Evolutionary conservation across 306 rosid genomes (phyloP).

Genomic region (Luffa acutangula): DNA sequence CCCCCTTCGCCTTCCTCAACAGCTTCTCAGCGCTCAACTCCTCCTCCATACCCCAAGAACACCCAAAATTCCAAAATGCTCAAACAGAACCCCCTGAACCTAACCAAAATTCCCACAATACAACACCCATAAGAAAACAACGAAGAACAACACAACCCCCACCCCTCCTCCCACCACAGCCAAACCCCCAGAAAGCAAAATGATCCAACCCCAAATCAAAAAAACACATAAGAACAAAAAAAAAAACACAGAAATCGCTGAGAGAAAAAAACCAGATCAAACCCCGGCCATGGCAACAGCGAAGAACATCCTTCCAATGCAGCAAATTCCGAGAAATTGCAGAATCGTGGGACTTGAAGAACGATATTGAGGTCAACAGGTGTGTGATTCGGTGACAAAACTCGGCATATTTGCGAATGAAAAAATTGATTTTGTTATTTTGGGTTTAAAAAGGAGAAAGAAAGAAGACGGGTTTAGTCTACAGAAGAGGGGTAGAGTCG

Average conservation of each 20-base stretch:
- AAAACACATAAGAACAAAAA: background rate
- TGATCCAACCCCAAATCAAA: background rate
- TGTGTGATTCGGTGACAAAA: conserved; percentile 14
- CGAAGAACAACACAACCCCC: background rate
- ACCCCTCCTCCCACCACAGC: background rate
- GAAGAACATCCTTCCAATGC: conserved; percentile 47
- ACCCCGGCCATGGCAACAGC: background rate
- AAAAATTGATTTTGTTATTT: background rate
- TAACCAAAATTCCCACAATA: conserved; percentile 3
- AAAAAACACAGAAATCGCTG: background rate
- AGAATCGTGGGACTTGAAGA: conserved; percentile 12
- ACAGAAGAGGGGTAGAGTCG: background rate
- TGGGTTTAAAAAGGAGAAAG: background rate
- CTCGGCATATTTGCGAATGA: background rate
- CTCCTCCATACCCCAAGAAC: conserved; percentile 43
- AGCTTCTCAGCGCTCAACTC: conserved; percentile 51
- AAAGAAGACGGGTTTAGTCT: background rate
- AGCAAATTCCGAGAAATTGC: conserved; percentile 14
- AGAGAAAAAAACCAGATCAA: conserved; percentile 29
- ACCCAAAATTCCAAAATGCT: conserved; percentile 19
- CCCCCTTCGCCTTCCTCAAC: conserved; percentile 15
- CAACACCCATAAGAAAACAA: conserved; percentile 13
- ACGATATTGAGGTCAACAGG: conserved; percentile 9
- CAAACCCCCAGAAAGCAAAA: background rate
- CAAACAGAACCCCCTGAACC: conserved; percentile 7